Conservation (phyloP, 2,329 filamentous ascomycete genomes). For the Verticillium zaregamsianum region DNA sequence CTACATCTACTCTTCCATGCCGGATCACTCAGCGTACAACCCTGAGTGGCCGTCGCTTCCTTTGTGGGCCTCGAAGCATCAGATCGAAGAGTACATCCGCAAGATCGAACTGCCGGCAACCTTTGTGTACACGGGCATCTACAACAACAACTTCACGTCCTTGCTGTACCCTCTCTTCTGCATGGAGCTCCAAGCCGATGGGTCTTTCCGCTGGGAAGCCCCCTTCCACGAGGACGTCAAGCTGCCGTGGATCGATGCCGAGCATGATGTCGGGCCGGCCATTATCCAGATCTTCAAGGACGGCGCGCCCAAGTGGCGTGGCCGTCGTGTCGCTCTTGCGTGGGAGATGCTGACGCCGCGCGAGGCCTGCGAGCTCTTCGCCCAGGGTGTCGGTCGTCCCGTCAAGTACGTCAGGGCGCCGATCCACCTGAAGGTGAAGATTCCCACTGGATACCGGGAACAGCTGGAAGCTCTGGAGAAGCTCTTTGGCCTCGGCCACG, state of each 20-base stretch:
- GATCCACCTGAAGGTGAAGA: constrained; percentile 80
- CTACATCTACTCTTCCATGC: constrained; percentile 96
- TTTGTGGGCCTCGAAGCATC: constrained; percentile 88
- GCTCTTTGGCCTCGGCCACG: constrained; percentile 48
- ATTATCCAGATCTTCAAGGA: constrained; percentile 95
- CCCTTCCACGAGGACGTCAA: constrained; percentile 88
- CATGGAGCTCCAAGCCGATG: constrained; percentile 82
- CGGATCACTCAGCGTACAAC: constrained; percentile 81
- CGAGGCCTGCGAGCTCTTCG: constrained; percentile 79
- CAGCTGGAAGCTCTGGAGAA: constrained; percentile 70
- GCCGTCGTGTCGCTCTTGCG: constrained; percentile 73
- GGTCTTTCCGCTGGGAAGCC: constrained; percentile 87
- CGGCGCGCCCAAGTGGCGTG: constrained; percentile 80
- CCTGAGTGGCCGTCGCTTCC: constrained; percentile 76
- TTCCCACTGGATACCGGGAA: constrained; percentile 82
- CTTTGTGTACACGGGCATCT: constrained; percentile 94
- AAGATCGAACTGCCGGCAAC: constrained; percentile 80
- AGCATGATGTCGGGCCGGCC: constrained; percentile 91
- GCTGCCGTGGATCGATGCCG: constrained; percentile 91
- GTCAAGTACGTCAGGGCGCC: constrained; percentile 74
- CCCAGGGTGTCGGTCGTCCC: constrained; percentile 69
- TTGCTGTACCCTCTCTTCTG: constrained; percentile 90
- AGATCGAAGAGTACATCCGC: constrained; percentile 86
- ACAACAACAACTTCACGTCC: constrained; percentile 98
- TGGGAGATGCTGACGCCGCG: constrained; percentile 83